These are phyloP conservation scores for Hypoxylon fuscum DNA, from an alignment of 495 filamentous ascomycete genomes.

Conservation along the genomic window DNA sequence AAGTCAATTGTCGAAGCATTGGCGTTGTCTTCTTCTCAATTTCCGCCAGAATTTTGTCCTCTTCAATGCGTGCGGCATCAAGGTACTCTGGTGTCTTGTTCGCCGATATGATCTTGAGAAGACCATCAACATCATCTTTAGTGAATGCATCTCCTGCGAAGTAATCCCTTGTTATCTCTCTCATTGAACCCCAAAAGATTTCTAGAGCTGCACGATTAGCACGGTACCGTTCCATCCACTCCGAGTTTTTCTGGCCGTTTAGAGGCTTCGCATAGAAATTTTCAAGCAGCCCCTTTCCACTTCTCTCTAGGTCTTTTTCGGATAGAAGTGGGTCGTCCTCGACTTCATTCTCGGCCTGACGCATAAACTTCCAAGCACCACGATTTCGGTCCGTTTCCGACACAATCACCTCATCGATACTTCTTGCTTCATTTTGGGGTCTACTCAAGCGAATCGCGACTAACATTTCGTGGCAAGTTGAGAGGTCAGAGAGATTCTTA, in stretches of 20 bases:
- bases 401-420: background rate
- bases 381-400: background rate
- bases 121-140: background rate
- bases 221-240: background rate
- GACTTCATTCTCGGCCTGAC: background rate
- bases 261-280: background rate
- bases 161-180: background rate
- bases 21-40: background rate
- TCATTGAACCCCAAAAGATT: background rate
- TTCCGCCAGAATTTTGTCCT: background rate
- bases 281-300: background rate
- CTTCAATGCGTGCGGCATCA: background rate
- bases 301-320: background rate
- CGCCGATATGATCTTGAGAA: background rate
- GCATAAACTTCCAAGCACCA: background rate
- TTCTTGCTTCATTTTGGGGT: background rate
- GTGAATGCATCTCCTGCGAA: background rate
- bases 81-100: background rate
- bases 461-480: background rate
- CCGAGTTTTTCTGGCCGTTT: background rate
- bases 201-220: background rate
- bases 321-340: background rate
- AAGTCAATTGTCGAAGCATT: background rate
- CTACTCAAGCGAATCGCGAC: background rate
- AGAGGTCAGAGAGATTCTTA: background rate